Base-by-base conservation (phyloP, 495 filamentous ascomycete genomes). In the Chaetomium cochliodes region DNA sequence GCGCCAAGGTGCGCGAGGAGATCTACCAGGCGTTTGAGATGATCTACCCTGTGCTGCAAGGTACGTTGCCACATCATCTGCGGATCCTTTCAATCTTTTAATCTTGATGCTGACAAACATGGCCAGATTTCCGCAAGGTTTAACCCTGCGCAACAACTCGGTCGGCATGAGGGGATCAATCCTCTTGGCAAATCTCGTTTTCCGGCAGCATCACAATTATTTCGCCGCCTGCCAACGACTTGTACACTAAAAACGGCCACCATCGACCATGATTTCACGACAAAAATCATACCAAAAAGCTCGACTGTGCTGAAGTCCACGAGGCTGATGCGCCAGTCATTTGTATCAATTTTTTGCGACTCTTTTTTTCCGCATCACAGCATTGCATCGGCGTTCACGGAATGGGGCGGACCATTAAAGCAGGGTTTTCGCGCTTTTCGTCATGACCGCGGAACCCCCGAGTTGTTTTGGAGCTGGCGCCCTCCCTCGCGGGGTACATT, bases 21-120 rank as follows among this genome's bases (percentile, higher is more conserved):
- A 98, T 98, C 71, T 98, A 98, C 73, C 92, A 94, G 76, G 93
- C 93, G 23, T 98, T 98, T 73, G 94, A 98, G 82, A 87, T 96
- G 86, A 98, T 98, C 84, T 97, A 97, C 74, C 94, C 94, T 77
- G 94, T 98, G 80, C 85, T 98, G 67, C 90, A 92, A 81, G 92
- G 92, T 96, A 44, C 11, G 71, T 73, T 61, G 16, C 20, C 81
- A 79, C 74, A 2, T 9, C 28, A 2, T 22, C 20, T 7, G 26
- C 33, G 5, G 1, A 8, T 22, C 13, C n/a, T n/a, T n/a, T n/a
- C 20, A 20, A 2, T 42, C 53, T 25, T 44, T 8, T n/a, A n/a
- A n/a, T n/a, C n/a, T 2, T 13, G 4, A 41, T 20, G 60, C 70
- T 73, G 64, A 73, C 72, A 47, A 58, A 18, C 2, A 15, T 4